phyloP scores from a whole-genome alignment of 2,329 filamentous ascomycete genomes.

The Calonectria crousiana region DNA sequence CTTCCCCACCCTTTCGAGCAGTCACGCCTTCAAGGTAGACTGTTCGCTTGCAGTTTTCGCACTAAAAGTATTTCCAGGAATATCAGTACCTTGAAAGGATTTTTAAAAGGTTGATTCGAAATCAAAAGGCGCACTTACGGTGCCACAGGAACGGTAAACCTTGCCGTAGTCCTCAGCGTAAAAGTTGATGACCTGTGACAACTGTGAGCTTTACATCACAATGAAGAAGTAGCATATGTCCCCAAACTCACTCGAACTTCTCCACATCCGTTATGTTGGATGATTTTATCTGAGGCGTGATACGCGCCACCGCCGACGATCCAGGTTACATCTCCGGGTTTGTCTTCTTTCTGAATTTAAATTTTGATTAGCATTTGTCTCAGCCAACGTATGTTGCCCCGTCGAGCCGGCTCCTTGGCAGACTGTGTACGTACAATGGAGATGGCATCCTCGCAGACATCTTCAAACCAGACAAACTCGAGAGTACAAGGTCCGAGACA shows the following conservation, averaged over 20 bases:
- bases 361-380: neutral
- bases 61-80: neutral
- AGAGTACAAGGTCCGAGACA: neutral
- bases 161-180: neutral
- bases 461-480: neutral
- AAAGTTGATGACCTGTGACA: neutral
- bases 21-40: neutral
- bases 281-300: neutral
- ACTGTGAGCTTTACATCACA: neutral
- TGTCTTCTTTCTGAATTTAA: neutral
- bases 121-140: neutral
- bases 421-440: neutral
- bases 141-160: neutral
- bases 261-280: neutral
- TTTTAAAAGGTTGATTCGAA: neutral
- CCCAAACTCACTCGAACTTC: neutral
- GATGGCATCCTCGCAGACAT: conserved; percentile 1
- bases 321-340: neutral
- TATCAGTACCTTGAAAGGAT: neutral
- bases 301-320: neutral
- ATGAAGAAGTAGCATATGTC: neutral
- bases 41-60: neutral
- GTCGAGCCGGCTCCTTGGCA: no score
- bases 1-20: neutral
- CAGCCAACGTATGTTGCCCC: no score